These are phyloP conservation scores for Erucastrum elatum DNA, from an alignment of 345 rosid species.

Conservation along the genomic window DNA sequence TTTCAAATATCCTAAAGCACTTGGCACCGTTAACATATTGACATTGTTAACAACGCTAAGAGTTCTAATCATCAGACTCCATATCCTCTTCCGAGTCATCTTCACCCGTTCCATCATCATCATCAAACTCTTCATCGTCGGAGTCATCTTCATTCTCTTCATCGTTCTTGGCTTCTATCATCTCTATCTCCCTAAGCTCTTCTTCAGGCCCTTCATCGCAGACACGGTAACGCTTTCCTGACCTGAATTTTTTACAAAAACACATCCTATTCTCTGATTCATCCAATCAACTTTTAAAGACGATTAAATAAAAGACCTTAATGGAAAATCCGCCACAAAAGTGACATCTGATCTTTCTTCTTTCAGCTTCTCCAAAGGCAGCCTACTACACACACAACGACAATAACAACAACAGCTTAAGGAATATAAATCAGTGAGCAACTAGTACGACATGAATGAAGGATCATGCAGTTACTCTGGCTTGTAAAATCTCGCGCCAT, in stretches of 20 bases:
- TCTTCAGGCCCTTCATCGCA: slow-evolving; percentile 22
- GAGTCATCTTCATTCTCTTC: not conserved
- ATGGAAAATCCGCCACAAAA: slow-evolving; percentile 72
- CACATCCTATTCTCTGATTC: not conserved
- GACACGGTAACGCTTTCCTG: not conserved
- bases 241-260: slow-evolving; percentile 9
- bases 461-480: slow-evolving; percentile 47
- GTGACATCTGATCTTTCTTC: slow-evolving; percentile 74
- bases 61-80: no score
- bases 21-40: no score
- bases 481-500: slow-evolving; percentile 57
- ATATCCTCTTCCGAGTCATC: no score
- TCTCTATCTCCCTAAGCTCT: slow-evolving; percentile 32
- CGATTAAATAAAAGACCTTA: slow-evolving; percentile 9
- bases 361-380: slow-evolving; percentile 63
- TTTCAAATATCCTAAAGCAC: no score
- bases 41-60: no score
- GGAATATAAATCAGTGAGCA: no score
- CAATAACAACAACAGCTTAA: no score
- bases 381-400: slow-evolving; percentile 40
- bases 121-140: not conserved
- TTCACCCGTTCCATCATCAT: not conserved
- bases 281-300: not conserved
- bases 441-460: not conserved
- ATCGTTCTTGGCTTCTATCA: slow-evolving; percentile 19